These are phyloP conservation scores for Alternaria triticina DNA, from an alignment of 2,329 filamentous ascomycete species.

Conservation along the genomic window DNA sequence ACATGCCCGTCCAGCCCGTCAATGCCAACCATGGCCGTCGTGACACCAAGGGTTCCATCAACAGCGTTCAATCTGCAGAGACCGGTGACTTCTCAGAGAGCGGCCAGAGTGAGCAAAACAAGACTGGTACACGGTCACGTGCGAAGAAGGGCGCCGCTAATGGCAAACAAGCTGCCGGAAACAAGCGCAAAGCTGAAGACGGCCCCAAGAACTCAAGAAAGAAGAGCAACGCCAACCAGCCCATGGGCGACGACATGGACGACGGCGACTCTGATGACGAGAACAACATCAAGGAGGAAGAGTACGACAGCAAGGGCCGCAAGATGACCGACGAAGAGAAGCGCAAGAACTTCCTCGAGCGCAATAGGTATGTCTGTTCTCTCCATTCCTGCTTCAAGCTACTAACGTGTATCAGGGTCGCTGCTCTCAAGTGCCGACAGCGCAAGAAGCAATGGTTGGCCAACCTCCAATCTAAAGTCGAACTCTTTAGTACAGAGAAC, in stretches of 20 bases:
- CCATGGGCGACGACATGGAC: conserved; percentile 58
- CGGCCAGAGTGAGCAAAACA: conserved; percentile 67
- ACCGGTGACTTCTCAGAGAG: conserved; percentile 76
- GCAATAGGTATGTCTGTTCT: conserved; percentile 76
- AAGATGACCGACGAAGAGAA: conserved; percentile 99
- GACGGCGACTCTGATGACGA: conserved; percentile 50
- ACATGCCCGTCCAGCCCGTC: conserved; percentile 56
- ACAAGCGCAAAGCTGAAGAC: conserved; percentile 79
- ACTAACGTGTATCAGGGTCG: conserved; percentile 69
- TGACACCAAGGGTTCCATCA: conserved; percentile 57
- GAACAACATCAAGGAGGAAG: conserved; percentile 48
- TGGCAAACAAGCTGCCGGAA: conserved; percentile 43
- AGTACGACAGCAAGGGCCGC: conserved; percentile 61
- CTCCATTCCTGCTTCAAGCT: not conserved
- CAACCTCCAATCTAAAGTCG: conserved; percentile 92
- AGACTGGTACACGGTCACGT: conserved; percentile 58
- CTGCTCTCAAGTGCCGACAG: conserved; percentile 94
- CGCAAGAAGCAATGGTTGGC: conserved; percentile 99
- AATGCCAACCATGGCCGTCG: conserved; percentile 59
- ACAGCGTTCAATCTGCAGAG: conserved; percentile 63
- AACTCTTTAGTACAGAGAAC: conserved; percentile 90
- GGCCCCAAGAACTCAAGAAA: conserved; percentile 67
- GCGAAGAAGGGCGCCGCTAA: conserved; percentile 46
- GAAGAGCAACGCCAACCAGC: conserved; percentile 68
- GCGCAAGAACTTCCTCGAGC: conserved; percentile 94